These are phyloP conservation scores for Spathaspora boniae DNA, from an alignment of 805 yeast genomes.

Conservation along the genomic window DNA sequence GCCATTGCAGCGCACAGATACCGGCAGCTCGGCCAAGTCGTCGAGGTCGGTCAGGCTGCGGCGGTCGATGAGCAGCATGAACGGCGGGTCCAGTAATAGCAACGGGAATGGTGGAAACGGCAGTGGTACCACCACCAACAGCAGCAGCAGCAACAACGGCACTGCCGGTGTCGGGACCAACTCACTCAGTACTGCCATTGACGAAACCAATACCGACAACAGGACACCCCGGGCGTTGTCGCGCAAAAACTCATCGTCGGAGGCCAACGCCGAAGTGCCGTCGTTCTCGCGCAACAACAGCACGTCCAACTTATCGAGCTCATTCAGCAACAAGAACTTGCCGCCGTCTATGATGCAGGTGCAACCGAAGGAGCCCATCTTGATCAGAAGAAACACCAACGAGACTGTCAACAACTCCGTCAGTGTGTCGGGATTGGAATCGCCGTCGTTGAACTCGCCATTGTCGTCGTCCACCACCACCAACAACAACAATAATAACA, in stretches of 20 bases:
- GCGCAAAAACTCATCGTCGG: conserved; percentile 25
- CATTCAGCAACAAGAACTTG: conserved; percentile 25
- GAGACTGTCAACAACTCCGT: conserved; percentile 20
- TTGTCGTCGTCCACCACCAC: conserved; percentile 7
- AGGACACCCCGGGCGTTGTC: conserved; percentile 29
- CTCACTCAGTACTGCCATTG: too few species aligned
- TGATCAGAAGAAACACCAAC: conserved; percentile 51
- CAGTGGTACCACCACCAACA: too few species aligned
- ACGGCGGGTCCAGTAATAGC: conserved; percentile 19
- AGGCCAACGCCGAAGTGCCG: conserved; percentile 14
- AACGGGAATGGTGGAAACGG: too few species aligned
- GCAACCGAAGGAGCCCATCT: conserved; percentile 72
- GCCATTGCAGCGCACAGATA: conserved; percentile 55
- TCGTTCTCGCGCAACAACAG: conserved; percentile 6
- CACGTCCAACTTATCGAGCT: conserved; percentile 7
- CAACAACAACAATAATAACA: neutral
- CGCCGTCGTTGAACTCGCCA: conserved; percentile 8
- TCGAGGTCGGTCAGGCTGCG: conserved; percentile 45
- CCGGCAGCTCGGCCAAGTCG: conserved; percentile 48
- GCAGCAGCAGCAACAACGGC: conserved; percentile 5
- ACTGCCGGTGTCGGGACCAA: conserved; percentile 1
- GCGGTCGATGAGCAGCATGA: conserved; percentile 20
- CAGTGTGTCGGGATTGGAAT: conserved; percentile 4
- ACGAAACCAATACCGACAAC: conserved; percentile 7
- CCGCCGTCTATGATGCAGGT: conserved; percentile 70